Evolutionary conservation across 2,329 filamentous ascomycete species (phyloP).

Genomic region (Hypoxylon sp.): DNA sequence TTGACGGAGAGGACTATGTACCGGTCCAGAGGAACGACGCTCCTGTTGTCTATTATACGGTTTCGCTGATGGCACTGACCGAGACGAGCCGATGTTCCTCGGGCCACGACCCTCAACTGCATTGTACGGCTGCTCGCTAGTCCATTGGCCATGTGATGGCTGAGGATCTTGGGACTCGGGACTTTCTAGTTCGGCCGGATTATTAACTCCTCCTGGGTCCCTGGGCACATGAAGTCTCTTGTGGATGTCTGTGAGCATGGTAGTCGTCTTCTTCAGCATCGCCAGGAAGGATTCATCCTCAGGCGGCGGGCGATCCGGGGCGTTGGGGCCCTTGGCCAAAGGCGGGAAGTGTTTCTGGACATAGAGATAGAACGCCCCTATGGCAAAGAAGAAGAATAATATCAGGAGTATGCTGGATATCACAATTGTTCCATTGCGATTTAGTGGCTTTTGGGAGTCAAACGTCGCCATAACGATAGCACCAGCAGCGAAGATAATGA

Average conservation of each 20-base stretch:
- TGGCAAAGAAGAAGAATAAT: constrained; percentile 34
- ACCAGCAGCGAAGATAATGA: constrained; percentile 39
- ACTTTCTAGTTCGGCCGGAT: constrained; percentile 1
- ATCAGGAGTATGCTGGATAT: constrained; percentile 33
- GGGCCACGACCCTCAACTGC: not conserved
- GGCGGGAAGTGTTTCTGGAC: constrained; percentile 22
- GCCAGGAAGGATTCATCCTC: not conserved
- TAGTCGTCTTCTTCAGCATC: not conserved
- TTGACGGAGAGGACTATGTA: not conserved
- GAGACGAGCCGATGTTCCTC: not conserved
- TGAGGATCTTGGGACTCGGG: not conserved
- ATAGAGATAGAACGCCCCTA: constrained; percentile 34
- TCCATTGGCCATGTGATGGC: not conserved
- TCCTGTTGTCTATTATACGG: not conserved
- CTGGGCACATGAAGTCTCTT: not conserved
- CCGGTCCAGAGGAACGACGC: not conserved
- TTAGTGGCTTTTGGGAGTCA: constrained; percentile 31
- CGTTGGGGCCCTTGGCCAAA: constrained; percentile 8
- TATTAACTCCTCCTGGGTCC: not conserved
- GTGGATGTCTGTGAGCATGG: not conserved
- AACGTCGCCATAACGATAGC: constrained; percentile 37
- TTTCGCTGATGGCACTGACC: no score
- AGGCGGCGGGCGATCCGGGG: constrained; percentile 12
- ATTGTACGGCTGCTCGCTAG: not conserved
- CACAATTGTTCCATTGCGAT: constrained; percentile 30